Conservation (phyloP, 345 rosid genomes). For the Populus tremula region DNA sequence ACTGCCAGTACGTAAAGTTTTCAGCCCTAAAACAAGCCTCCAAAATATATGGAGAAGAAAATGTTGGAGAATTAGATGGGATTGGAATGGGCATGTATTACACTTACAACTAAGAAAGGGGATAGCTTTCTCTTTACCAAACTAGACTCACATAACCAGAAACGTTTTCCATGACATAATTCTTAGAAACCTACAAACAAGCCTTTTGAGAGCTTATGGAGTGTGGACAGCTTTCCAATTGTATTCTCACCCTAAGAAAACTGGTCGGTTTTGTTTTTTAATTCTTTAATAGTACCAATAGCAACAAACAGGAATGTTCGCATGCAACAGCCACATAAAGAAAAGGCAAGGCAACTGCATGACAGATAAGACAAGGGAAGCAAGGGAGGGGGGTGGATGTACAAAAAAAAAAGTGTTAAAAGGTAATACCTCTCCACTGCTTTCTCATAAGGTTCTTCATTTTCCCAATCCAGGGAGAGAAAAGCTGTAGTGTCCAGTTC, state of each 20-base stretch:
- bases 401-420: neutral
- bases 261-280: neutral
- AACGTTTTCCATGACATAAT: neutral
- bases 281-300: neutral
- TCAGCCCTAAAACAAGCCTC: neutral
- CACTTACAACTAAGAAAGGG: neutral
- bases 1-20: neutral
- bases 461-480: conserved; percentile 92
- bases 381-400: neutral
- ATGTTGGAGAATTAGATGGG: neutral
- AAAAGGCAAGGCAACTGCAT: neutral
- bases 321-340: neutral
- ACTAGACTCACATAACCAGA: neutral
- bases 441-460: conserved; percentile 85
- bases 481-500: conserved; percentile 62
- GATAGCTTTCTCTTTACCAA: neutral
- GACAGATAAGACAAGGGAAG: conserved; percentile 2
- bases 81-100: neutral
- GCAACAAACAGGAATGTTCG: neutral
- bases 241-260: neutral
- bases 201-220: neutral
- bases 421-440: conserved; percentile 69
- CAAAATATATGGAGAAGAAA: neutral
- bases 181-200: neutral
- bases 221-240: neutral